Conservation (phyloP, 306 rosid species). For the Styphnolobium japonicum region DNA sequence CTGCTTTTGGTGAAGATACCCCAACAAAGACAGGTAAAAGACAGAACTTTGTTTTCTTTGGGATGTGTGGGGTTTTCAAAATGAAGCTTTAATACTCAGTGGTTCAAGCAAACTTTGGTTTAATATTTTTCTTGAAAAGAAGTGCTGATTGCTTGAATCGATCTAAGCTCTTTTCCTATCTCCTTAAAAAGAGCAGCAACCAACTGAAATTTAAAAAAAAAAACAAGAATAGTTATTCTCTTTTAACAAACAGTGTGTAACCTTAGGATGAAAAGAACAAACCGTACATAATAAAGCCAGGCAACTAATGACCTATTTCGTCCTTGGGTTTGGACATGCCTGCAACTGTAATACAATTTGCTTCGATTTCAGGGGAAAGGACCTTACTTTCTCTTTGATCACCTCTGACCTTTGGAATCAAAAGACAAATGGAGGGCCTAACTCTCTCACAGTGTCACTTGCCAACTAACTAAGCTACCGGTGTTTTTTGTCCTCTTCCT, state of each 20-base stretch:
- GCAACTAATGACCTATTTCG: constrained; percentile 31
- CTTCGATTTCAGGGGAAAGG: constrained; percentile 51
- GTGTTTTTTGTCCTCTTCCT: not conserved
- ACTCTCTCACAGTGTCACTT: constrained; percentile 8
- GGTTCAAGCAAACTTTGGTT: constrained; percentile 1
- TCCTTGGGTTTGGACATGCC: constrained; percentile 43
- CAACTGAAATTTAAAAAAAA: not conserved
- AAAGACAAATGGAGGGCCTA: constrained; percentile 10
- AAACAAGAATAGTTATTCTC: constrained; percentile 28
- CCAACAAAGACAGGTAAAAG: constrained; percentile 21
- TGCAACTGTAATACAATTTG: constrained; percentile 39
- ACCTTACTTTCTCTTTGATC: not conserved
- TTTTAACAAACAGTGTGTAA: constrained; percentile 31
- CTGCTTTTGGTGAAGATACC: constrained; percentile 26
- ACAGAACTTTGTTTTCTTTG: constrained; percentile 36
- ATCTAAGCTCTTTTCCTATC: constrained; percentile 23
- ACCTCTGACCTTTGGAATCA: constrained; percentile 19
- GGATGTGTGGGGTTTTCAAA: constrained; percentile 37
- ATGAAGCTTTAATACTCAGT: constrained; percentile 28
- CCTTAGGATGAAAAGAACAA: constrained; percentile 35
- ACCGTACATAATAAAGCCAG: constrained; percentile 48
- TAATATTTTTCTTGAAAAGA: constrained; percentile 52
- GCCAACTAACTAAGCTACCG: constrained; percentile 22
- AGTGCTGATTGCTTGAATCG: constrained; percentile 37
- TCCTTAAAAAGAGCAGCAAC: constrained; percentile 23